Evolutionary conservation across 1,139 yeast genomes (phyloP).

Genomic region (Diutina catenulata): DNA sequence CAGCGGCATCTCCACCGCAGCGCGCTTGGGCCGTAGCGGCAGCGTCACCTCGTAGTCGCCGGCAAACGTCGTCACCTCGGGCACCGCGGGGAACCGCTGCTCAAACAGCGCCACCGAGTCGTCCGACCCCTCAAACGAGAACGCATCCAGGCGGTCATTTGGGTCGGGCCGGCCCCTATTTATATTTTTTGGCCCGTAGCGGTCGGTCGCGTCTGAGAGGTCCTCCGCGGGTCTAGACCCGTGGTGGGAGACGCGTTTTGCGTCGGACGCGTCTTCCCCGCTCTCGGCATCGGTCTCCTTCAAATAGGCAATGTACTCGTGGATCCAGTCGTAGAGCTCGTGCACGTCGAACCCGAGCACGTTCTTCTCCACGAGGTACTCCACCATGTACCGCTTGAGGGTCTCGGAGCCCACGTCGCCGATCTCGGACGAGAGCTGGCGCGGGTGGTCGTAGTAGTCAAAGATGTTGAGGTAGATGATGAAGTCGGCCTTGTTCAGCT

Average conservation of each 20-base stretch:
- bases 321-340: constrained; percentile 29
- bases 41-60: not conserved
- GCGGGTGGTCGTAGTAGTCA: constrained; percentile 28
- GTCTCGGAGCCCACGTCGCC: constrained; percentile 15
- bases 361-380: constrained; percentile 20
- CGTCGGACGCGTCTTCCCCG: no score
- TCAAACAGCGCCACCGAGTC: not conserved
- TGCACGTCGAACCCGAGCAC: constrained; percentile 25
- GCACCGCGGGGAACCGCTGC: not conserved
- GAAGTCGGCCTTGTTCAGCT: constrained; percentile 27
- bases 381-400: constrained; percentile 19
- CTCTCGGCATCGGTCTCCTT: constrained; percentile 25
- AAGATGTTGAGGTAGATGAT: constrained; percentile 32
- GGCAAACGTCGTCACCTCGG: not conserved
- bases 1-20: no score
- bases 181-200: no score
- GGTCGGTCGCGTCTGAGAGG: no score
- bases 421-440: constrained; percentile 13
- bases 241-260: no score
- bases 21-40: not conserved
- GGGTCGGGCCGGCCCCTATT: no score
- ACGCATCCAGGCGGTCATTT: not conserved
- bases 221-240: no score
- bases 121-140: constrained; percentile 2
- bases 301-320: constrained; percentile 29